Conservation (phyloP, 306 rosid species). For the Herpetospermum pedunculosum region DNA sequence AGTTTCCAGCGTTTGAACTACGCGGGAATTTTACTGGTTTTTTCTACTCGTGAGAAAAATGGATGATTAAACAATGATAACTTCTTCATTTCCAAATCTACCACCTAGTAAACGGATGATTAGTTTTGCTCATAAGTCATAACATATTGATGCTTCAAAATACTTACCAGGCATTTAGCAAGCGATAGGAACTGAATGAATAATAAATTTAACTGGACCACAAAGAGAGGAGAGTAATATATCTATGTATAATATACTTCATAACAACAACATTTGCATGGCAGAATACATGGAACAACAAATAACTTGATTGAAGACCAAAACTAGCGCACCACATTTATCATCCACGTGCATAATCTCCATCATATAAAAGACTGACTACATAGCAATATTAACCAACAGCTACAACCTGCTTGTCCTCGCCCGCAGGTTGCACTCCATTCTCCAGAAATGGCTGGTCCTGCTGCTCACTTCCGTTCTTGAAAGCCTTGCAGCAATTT, state of each 20-base stretch:
- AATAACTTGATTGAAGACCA: neutral
- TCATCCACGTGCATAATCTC: neutral
- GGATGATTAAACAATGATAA: neutral
- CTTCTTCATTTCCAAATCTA: neutral
- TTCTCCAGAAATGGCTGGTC: conserved; percentile 47
- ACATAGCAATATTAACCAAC: conserved; percentile 14
- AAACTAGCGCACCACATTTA: neutral
- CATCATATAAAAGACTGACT: neutral
- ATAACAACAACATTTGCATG: neutral
- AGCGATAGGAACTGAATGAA: neutral
- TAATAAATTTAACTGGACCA: neutral
- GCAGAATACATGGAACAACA: neutral
- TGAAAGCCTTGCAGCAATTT: conserved; percentile 72
- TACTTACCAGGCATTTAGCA: neutral
- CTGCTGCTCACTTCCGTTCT: conserved; percentile 45
- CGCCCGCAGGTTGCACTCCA: conserved; percentile 45
- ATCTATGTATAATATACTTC: neutral
- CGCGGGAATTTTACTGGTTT: neutral
- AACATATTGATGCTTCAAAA: neutral
- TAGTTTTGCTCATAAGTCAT: neutral
- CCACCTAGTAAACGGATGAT: neutral
- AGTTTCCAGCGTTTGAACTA: neutral
- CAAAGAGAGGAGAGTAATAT: neutral
- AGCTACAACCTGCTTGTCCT: conserved; percentile 70
- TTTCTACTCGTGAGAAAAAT: neutral